Conservation (phyloP, 768 basidiomycete genomes). For the Tricholoma hemisulphureum region DNA sequence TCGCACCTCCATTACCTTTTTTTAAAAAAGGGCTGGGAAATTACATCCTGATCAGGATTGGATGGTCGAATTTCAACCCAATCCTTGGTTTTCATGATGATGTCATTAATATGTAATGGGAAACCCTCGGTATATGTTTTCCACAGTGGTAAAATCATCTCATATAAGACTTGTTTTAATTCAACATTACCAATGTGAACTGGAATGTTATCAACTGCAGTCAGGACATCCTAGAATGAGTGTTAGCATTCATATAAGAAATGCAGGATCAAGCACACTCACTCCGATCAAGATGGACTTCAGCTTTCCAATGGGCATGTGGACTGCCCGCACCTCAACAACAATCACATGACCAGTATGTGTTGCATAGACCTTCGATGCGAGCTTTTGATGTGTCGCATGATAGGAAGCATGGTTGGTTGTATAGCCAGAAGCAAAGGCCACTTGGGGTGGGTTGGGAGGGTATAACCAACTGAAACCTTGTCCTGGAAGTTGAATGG, state of each 20-base stretch:
- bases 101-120: not conserved
- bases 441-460: no score
- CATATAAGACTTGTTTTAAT: constrained; percentile 16
- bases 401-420: no score
- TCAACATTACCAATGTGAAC: constrained; percentile 22
- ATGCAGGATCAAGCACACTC: not conserved
- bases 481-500: no score
- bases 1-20: not conserved
- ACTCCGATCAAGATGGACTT: not conserved
- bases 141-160: constrained; percentile 14
- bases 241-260: not conserved
- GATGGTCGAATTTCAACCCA: not conserved
- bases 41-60: constrained; percentile 5
- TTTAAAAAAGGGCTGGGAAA: constrained; percentile 7
- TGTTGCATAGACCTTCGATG: no score
- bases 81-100: constrained; percentile 5
- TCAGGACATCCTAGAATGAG: constrained; percentile 16
- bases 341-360: not conserved
- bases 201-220: constrained; percentile 21
- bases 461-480: no score
- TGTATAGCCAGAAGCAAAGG: no score
- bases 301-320: not conserved
- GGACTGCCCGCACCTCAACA: not conserved
- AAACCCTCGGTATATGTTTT: constrained; percentile 8
- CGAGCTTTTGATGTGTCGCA: no score